Percentiles rank a stretch among this genome's conserved stretches.
phyloP scores from a whole-genome alignment of 2,329 filamentous ascomycete species.

The Penicillium capsulatum region DNA sequence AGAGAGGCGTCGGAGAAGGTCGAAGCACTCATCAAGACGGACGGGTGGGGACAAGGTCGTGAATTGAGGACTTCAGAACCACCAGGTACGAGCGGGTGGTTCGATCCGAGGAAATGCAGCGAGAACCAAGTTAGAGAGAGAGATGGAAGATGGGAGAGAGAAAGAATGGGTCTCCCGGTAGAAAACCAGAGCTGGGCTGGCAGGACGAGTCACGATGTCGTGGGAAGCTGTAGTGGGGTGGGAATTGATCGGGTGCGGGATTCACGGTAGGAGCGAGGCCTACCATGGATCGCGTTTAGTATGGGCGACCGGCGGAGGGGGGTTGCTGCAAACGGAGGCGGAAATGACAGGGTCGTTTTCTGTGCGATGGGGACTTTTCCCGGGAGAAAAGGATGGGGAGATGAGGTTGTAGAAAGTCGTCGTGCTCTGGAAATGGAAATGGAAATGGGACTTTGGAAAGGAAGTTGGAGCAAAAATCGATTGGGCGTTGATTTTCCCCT shows the following conservation, averaged over 20 bases:
- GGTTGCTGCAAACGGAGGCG: too few relatives aligned
- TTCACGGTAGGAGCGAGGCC: constrained; percentile 13
- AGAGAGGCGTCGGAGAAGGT: constrained; percentile 41
- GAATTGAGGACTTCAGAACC: constrained; percentile 2
- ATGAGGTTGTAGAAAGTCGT: too few relatives aligned
- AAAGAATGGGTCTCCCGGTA: constrained; percentile 23
- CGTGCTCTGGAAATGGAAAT: too few relatives aligned
- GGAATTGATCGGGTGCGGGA: constrained; percentile 13
- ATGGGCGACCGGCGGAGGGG: not conserved
- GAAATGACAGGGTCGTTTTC: too few relatives aligned
- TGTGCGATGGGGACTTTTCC: too few relatives aligned
- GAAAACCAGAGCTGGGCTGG: constrained; percentile 8
- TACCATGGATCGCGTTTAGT: constrained; percentile 19
- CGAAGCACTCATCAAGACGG: constrained; percentile 43
- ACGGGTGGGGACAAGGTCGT: constrained; percentile 11
- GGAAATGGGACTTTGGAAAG: not conserved
- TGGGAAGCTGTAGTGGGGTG: constrained; percentile 21
- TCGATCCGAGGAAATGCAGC: constrained; percentile 14
- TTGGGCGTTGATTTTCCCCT: constrained; percentile 12
- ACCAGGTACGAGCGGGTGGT: constrained; percentile 18
- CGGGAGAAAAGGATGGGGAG: too few relatives aligned
- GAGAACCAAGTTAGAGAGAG: constrained; percentile 8
- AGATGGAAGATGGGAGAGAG: constrained; percentile 18
- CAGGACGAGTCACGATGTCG: constrained; percentile 23
- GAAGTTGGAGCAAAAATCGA: constrained; percentile 7